Base-by-base conservation (phyloP, 108 stramenopile genomes). In the Bacterosira constricta region DNA sequence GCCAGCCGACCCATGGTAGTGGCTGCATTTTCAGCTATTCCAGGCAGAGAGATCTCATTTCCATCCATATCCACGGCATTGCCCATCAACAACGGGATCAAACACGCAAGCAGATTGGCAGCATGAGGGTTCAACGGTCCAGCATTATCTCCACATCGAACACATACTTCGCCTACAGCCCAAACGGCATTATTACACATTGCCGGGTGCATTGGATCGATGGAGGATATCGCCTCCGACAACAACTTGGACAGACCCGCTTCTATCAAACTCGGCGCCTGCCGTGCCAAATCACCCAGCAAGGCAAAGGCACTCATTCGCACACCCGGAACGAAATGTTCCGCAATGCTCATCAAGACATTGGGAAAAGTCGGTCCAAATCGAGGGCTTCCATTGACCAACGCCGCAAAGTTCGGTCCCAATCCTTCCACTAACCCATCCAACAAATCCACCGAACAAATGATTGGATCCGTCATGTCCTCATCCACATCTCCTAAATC, bases 101-200 rank as follows among this genome's bases (percentile, higher is more conserved):
- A 77, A 6, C 79, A 71, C 47, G 90, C 81, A 42, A 97, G 74
- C 18, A 94, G 65, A 57, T 82, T 49, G 11, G 68, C 32, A 6
- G 85, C 89, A 69, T 86, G 66, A 8, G 90, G 91, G 50, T 65
- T 65, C 15, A 94, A 59, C 3, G 88, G 84, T 20, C 63, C 71
- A 5, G 90, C 54, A 74, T 94, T 89, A 27, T 73, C 83, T 30
- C 81, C 85, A 29, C 90, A 94, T 34, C 88, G 82, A 20, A 91
- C 84, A 61, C 91, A 91, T 6, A 97, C 83, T 82, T 97, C 96
- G 13, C 96, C 96, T 32, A 95, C 74, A 23, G 96, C 91, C 96
- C 96, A 97, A 35, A 94, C 86, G 8, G 94, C 94, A 80, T 97
- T 97, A 73, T 90, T 95, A 70, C 90, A 91, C 12, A 92, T 89